These are phyloP conservation scores for Melaleuca quinquenervia DNA, from an alignment of 345 rosid species.

Conservation along the genomic window DNA sequence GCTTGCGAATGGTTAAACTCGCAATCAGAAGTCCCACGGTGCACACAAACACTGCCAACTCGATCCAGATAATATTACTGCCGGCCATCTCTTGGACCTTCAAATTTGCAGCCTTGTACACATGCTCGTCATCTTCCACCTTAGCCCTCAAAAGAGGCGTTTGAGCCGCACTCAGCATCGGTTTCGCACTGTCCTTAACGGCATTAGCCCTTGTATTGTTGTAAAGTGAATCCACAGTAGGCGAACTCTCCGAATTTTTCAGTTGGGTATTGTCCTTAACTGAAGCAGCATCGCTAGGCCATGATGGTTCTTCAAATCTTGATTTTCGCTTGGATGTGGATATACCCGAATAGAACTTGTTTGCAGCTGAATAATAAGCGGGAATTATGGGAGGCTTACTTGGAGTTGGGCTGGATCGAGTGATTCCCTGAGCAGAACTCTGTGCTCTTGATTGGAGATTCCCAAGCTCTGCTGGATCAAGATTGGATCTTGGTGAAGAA, in stretches of 20 bases:
- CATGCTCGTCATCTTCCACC: conserved; percentile 16
- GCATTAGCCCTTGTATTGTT: neutral
- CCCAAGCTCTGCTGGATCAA: neutral
- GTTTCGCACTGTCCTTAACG: neutral
- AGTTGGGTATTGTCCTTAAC: conserved; percentile 6
- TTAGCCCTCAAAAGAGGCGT: conserved; percentile 23
- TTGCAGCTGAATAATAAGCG: neutral
- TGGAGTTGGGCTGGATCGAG: neutral
- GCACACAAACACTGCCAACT: conserved; percentile 20
- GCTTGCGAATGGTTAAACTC: conserved; percentile 21
- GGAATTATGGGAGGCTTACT: neutral
- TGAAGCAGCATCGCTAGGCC: neutral
- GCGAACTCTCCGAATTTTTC: conserved; percentile 4
- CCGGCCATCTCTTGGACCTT: conserved; percentile 5
- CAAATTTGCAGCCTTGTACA: conserved; percentile 15
- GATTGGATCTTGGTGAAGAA: neutral
- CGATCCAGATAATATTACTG: conserved; percentile 13
- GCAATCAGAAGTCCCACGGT: conserved; percentile 22
- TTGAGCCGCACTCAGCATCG: conserved; percentile 23
- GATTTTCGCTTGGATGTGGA: neutral
- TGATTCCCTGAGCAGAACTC: neutral
- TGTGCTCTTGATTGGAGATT: neutral
- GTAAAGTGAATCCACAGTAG: conserved; percentile 10
- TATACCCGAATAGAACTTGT: neutral
- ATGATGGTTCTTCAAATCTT: neutral